Evolutionary conservation across 306 rosid genomes (phyloP), one percentile per base, ranked within the genome.

Genomic region (Hippophae tibetana): DNA sequence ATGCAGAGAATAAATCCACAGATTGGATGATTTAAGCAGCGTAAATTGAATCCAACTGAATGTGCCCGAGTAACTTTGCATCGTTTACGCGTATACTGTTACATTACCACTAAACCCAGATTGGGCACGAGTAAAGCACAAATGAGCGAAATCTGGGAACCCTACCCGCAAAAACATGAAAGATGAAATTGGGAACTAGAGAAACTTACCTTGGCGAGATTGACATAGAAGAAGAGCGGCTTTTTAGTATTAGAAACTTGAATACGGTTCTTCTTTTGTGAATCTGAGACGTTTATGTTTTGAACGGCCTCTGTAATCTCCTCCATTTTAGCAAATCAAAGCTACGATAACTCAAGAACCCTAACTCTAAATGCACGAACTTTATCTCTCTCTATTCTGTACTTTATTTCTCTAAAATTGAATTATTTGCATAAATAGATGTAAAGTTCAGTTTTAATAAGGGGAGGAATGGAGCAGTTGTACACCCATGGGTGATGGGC

Each of bases 231-330:
- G 46, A 85, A 85, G 67, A 82, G 86, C 27, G 94, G 94, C 40
- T 80, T 85, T 68, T 85, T 85, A 69, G 89, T 82, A 63, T 78
- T 82, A 7, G 94, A 85, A 64, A 85, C 94, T 63, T 85, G 89
- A 71, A 85, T 85, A 31, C 94, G 94, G 63, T 82, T 85, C 83
- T 72, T 82, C 73, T 85, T 85, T 54, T 52, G 51, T 1, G 82
- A 52, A 58, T 82, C 94, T 2, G 79, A 13, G 65, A 82, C 66
- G 52, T 64, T 68, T 58, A 85, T 47, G 75, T 76, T 76, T 63
- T 80, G 73, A 41, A 80, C 84, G 52, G 69, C 84, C 59, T 80
- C 89, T 0, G 84, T 69, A 57, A 82, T 70, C 43, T 72, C 81
- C 62, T 85, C 89, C 86, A 78, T 85, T 31, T 31, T 31, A 31